A percentile compares a stretch with the other conserved stretches of the same genome.
These are phyloP conservation scores for Paramecium tetraurelia DNA, from an alignment of 73 alveolate genomes.

Conservation along the genomic window DNA sequence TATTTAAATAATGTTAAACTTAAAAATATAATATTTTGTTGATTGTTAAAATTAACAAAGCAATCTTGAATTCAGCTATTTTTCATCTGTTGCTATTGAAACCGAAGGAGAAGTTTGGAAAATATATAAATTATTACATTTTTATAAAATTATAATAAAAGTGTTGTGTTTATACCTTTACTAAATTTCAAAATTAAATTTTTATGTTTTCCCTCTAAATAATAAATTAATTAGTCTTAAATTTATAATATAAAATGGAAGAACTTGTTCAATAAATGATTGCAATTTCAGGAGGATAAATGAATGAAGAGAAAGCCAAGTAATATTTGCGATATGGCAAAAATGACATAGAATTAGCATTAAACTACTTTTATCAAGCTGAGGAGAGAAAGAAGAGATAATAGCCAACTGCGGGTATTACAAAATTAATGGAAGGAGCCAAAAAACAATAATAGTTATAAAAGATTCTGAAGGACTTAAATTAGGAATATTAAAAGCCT, in stretches of 20 bases:
- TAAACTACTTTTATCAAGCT: not conserved
- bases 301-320: not conserved
- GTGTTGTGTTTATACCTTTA: not conserved
- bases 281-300: not conserved
- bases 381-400: not conserved
- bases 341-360: not conserved
- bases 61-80: too few species aligned
- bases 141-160: too few species aligned
- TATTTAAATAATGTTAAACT: not conserved
- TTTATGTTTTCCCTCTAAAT: not conserved
- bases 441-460: not conserved
- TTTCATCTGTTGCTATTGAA: too few species aligned
- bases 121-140: too few species aligned
- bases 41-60: too few species aligned
- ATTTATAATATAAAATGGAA: not conserved
- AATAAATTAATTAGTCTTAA: not conserved
- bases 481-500: not conserved
- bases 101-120: not conserved
- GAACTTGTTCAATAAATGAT: not conserved
- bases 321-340: not conserved
- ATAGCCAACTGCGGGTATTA: not conserved
- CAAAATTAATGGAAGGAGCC: constrained; percentile 1
- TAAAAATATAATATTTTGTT: too few species aligned
- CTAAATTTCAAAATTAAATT: not conserved
- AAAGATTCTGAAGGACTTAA: not conserved